phyloP scores from a whole-genome alignment of 1,284 basidiomycete genomes.

The Fomitopsis betulina region DNA sequence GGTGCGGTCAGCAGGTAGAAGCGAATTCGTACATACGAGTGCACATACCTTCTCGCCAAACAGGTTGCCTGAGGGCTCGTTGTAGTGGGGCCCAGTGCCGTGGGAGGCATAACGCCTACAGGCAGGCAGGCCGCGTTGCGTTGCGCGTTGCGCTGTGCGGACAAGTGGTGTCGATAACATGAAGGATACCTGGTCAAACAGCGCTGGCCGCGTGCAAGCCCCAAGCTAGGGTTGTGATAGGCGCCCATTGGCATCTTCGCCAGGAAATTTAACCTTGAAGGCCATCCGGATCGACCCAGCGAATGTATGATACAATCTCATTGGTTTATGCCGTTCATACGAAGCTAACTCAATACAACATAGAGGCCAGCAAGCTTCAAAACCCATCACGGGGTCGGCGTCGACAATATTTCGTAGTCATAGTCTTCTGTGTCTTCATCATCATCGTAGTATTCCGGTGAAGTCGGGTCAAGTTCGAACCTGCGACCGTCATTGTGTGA shows the following conservation, averaged over 20 bases:
- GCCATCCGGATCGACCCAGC: too few relatives aligned
- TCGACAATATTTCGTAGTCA: constrained; percentile 61
- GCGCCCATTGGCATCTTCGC: too few relatives aligned
- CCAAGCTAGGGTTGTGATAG: constrained; percentile 2
- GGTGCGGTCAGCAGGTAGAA: neutral
- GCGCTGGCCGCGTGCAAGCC: neutral
- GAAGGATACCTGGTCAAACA: neutral
- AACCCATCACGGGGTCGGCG: constrained; percentile 8
- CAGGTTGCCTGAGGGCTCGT: constrained; percentile 84
- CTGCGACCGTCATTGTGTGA: constrained; percentile 28
- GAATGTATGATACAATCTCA: too few relatives aligned
- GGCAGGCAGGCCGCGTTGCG: constrained; percentile 15
- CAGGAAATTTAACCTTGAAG: too few relatives aligned
- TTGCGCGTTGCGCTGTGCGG: constrained; percentile 24
- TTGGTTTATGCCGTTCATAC: too few relatives aligned
- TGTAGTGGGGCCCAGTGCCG: constrained; percentile 70
- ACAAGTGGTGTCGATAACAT: constrained; percentile 33
- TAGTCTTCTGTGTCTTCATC: constrained; percentile 28
- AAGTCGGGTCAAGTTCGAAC: constrained; percentile 48
- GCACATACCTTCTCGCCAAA: constrained; percentile 82
- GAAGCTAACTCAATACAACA: too few relatives aligned
- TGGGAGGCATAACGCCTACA: constrained; percentile 60
- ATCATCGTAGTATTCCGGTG: constrained; percentile 41
- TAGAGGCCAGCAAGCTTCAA: neutral
- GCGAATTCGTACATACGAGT: neutral